A percentile compares a stretch with the other conserved stretches of the same genome.
Evolutionary conservation across 768 basidiomycete genomes (phyloP).

Genomic region (Russula dissimulans): DNA sequence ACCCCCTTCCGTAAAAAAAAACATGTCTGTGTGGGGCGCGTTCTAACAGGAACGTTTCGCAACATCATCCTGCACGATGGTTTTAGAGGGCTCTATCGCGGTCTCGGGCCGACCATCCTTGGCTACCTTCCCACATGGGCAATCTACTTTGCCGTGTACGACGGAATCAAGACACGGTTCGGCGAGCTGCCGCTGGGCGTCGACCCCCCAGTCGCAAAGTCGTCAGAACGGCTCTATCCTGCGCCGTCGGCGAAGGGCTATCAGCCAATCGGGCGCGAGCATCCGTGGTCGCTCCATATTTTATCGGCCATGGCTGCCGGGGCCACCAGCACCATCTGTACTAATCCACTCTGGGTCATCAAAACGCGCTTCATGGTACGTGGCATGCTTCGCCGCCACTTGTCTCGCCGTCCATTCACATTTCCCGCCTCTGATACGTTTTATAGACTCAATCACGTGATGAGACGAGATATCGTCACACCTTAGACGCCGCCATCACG

Average conservation of each 20-base stretch:
- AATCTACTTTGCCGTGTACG: slow-evolving; percentile 97
- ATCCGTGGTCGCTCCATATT: slow-evolving; percentile 83
- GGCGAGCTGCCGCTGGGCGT: slow-evolving; percentile 52
- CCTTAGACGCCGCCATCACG: slow-evolving; percentile 77
- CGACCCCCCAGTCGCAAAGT: slow-evolving; percentile 17
- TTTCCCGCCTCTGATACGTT: too few relatives aligned
- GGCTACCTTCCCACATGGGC: slow-evolving; percentile 99
- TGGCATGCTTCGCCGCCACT: neutral
- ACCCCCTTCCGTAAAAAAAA: neutral
- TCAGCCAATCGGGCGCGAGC: slow-evolving; percentile 70
- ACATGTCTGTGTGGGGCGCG: neutral
- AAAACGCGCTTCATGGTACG: slow-evolving; percentile 97
- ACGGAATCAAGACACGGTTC: slow-evolving; percentile 81
- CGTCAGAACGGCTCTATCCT: slow-evolving; percentile 53
- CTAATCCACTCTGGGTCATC: slow-evolving; percentile 97
- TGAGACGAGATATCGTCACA: slow-evolving; percentile 78
- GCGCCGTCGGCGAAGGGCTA: slow-evolving; percentile 82
- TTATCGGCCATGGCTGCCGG: slow-evolving; percentile 95
- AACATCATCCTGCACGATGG: slow-evolving; percentile 59
- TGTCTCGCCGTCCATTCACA: too few relatives aligned
- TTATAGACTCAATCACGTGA: slow-evolving; percentile 70
- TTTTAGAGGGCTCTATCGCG: slow-evolving; percentile 85
- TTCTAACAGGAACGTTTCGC: slow-evolving; percentile 29
- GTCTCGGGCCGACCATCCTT: slow-evolving; percentile 92
- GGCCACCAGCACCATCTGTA: slow-evolving; percentile 84